These are phyloP conservation scores for Phytophthora fragariaefolia DNA, from an alignment of 352 stramenopile species.

Conservation along the genomic window DNA sequence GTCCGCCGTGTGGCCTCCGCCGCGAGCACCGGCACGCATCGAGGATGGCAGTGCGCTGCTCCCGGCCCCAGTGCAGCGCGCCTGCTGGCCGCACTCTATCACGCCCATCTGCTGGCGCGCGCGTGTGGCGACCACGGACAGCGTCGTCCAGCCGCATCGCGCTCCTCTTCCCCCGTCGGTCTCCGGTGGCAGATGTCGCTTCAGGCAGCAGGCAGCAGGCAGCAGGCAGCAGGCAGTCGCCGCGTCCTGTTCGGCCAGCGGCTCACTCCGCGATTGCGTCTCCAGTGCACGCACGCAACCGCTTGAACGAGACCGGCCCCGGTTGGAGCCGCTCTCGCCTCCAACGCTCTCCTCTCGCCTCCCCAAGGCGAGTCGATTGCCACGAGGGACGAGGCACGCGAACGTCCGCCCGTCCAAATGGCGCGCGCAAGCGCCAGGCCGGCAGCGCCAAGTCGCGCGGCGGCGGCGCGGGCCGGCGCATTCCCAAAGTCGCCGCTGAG, in stretches of 20 bases:
- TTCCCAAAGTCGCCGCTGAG: slow-evolving; percentile 54
- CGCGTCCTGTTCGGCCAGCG: slow-evolving; percentile 13
- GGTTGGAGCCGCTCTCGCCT: too few species aligned
- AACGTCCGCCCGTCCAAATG: slow-evolving; percentile 40
- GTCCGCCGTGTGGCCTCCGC: too few species aligned
- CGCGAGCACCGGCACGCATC: slow-evolving; percentile 27
- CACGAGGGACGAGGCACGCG: slow-evolving; percentile 30
- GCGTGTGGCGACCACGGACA: slow-evolving; percentile 23
- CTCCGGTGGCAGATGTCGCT: slow-evolving; percentile 7
- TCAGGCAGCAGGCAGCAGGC: too few species aligned
- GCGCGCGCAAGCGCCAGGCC: slow-evolving; percentile 41
- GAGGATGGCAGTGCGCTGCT: slow-evolving; percentile 13
- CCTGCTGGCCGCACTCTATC: slow-evolving; percentile 30
- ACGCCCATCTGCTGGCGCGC: slow-evolving; percentile 31
- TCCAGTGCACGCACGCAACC: too few species aligned
- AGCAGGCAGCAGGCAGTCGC: too few species aligned
- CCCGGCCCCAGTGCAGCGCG: slow-evolving; percentile 12
- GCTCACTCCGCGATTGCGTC: slow-evolving; percentile 30
- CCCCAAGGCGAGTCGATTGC: too few species aligned
- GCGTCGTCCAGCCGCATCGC: slow-evolving; percentile 26
- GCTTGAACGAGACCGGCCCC: too few species aligned
- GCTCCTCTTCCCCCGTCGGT: slow-evolving; percentile 5
- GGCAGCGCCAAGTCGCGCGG: slow-evolving; percentile 9
- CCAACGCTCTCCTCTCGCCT: too few species aligned
- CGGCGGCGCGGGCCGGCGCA: slow-evolving; percentile 22